A percentile compares a stretch with the other conserved stretches of the same genome.
Conservation (phyloP, 495 filamentous ascomycete species). For the Elaphomyces granulatus region DNA sequence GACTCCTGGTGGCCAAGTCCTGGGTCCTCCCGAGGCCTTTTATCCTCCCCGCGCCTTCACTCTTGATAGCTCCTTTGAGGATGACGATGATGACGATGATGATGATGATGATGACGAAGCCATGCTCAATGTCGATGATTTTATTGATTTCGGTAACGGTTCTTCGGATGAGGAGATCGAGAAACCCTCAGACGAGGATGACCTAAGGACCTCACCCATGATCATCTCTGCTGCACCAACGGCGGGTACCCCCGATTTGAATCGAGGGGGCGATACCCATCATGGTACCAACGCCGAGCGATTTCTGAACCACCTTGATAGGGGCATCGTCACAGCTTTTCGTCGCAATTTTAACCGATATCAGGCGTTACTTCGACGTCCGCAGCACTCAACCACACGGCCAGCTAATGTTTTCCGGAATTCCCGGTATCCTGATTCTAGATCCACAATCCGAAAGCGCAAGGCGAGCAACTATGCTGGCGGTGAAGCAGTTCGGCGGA, state of each 20-base stretch:
- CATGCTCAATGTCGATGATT: constrained; percentile 51
- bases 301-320: constrained; percentile 54
- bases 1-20: constrained; percentile 47
- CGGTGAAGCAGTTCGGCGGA: constrained; percentile 33
- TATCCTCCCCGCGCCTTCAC: constrained; percentile 50
- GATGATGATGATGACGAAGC: constrained; percentile 58
- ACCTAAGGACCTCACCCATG: constrained; percentile 24
- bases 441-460: constrained; percentile 31
- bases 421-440: constrained; percentile 28
- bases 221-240: constrained; percentile 23
- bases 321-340: constrained; percentile 61
- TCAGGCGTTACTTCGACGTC: constrained; percentile 49
- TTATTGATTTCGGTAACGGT: constrained; percentile 52
- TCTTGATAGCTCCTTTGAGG: constrained; percentile 38
- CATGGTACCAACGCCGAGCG: constrained; percentile 36
- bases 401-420: constrained; percentile 36
- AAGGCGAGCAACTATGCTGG: constrained; percentile 24
- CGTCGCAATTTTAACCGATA: constrained; percentile 64
- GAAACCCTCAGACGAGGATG: constrained; percentile 28
- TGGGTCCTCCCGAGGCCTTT: constrained; percentile 66
- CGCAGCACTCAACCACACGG: constrained; percentile 33
- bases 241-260: constrained; percentile 35
- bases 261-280: constrained; percentile 34
- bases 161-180: constrained; percentile 40
- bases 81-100: constrained; percentile 41